Evolutionary conservation across 2,329 filamentous ascomycete genomes (phyloP).

Genomic region (Elsinoe australis): DNA sequence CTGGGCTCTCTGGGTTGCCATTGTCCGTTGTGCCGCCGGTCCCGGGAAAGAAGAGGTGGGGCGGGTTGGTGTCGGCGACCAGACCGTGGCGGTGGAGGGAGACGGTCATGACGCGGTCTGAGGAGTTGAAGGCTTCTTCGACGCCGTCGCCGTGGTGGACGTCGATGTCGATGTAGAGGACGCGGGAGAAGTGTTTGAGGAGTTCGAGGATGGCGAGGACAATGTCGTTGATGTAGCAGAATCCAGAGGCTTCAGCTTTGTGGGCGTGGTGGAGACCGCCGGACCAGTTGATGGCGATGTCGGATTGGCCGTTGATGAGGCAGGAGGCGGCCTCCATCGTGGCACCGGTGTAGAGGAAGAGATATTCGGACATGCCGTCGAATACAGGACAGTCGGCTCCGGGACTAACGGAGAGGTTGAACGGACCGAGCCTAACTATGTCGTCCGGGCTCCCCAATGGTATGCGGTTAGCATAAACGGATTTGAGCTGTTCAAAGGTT

Average conservation of each 20-base stretch:
- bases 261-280: constrained; percentile 95
- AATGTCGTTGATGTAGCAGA: constrained; percentile 99
- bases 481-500: constrained; percentile 47
- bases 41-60: constrained; percentile 54
- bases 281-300: constrained; percentile 97
- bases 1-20: constrained; percentile 66
- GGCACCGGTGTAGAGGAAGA: constrained; percentile 83
- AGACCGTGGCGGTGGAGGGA: constrained; percentile 92
- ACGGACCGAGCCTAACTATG: constrained; percentile 47
- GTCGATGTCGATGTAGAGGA: constrained; percentile 92
- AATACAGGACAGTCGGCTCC: constrained; percentile 95
- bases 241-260: constrained; percentile 85
- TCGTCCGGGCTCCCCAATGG: constrained; percentile 40
- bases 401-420: constrained; percentile 55
- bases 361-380: constrained; percentile 91
- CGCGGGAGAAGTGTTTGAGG: constrained; percentile 69
- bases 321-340: constrained; percentile 87
- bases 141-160: constrained; percentile 88
- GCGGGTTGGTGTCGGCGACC: constrained; percentile 42
- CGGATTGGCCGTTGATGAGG: constrained; percentile 74
- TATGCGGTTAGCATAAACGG: constrained; percentile 37
- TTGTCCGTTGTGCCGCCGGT: constrained; percentile 61
- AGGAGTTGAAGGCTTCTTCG: constrained; percentile 84
- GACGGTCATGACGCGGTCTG: constrained; percentile 82
- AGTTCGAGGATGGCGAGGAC: constrained; percentile 88